These are phyloP conservation scores for Meira miltonrushii DNA, from an alignment of 1,284 basidiomycete genomes.

Conservation along the genomic window DNA sequence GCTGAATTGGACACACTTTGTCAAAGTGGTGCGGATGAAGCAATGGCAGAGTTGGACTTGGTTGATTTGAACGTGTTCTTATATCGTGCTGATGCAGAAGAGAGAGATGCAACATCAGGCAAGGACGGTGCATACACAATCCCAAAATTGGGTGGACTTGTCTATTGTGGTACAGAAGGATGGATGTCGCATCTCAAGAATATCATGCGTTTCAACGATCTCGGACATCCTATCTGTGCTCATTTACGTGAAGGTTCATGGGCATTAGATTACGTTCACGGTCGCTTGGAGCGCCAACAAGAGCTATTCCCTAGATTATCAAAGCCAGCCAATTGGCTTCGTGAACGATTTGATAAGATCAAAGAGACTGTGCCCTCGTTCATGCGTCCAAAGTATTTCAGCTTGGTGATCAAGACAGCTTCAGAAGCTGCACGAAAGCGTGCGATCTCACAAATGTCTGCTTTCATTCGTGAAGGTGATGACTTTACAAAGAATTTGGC, in stretches of 20 bases:
- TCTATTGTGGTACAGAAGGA: slow-evolving; percentile 46
- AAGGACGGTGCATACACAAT: slow-evolving; percentile 38
- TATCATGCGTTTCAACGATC: slow-evolving; percentile 37
- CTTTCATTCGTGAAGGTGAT: slow-evolving; percentile 35
- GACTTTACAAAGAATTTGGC: slow-evolving; percentile 42
- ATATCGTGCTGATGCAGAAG: slow-evolving; percentile 46
- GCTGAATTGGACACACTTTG: slow-evolving; percentile 33
- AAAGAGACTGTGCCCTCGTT: slow-evolving; percentile 35
- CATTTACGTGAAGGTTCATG: slow-evolving; percentile 42
- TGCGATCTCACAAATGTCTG: slow-evolving; percentile 35
- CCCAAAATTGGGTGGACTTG: slow-evolving; percentile 23
- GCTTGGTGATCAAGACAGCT: slow-evolving; percentile 37
- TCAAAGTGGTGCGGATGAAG: slow-evolving; percentile 32
- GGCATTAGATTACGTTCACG: slow-evolving; percentile 43
- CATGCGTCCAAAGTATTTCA: slow-evolving; percentile 48
- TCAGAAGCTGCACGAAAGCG: slow-evolving; percentile 36
- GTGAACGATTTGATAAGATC: slow-evolving; percentile 41
- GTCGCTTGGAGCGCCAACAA: slow-evolving; percentile 62
- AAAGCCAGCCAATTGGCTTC: slow-evolving; percentile 33
- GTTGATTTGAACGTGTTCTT: slow-evolving; percentile 42
- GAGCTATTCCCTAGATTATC: slow-evolving; percentile 28
- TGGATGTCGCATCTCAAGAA: slow-evolving; percentile 36
- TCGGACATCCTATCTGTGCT: slow-evolving; percentile 42
- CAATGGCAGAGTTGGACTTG: slow-evolving; percentile 32
- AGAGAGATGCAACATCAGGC: slow-evolving; percentile 40